A percentile compares a stretch with the other conserved stretches of the same genome.
These are phyloP conservation scores for Aaosphaeria pasadenensis DNA, from an alignment of 2,329 filamentous ascomycete genomes.

Conservation along the genomic window DNA sequence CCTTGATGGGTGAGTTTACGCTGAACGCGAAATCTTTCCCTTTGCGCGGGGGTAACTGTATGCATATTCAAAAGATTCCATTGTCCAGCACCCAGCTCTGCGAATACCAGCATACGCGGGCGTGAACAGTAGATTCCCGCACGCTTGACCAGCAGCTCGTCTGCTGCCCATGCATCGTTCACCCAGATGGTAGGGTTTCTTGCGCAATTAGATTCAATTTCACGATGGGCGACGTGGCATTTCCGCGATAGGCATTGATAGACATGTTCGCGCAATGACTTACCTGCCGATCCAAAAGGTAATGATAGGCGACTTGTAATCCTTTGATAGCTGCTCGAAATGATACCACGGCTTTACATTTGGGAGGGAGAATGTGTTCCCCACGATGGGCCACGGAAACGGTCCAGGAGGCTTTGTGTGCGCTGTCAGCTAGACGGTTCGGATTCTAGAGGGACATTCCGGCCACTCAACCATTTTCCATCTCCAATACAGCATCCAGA, in stretches of 20 bases:
- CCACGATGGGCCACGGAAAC: slow-evolving; percentile 49
- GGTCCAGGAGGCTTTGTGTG: slow-evolving; percentile 45
- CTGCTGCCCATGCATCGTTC: slow-evolving; percentile 43
- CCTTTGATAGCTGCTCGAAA: slow-evolving; percentile 49
- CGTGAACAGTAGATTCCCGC: slow-evolving; percentile 49
- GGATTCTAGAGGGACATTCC: slow-evolving; percentile 1
- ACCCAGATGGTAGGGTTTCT: slow-evolving; percentile 22
- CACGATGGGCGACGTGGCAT: too few species aligned
- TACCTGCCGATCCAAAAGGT: slow-evolving; percentile 47
- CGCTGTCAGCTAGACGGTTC: slow-evolving; percentile 11
- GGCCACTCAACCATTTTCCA: slow-evolving; percentile 37
- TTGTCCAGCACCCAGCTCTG: slow-evolving; percentile 13
- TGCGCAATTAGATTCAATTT: slow-evolving; percentile 34
- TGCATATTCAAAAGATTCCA: slow-evolving; percentile 11
- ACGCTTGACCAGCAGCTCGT: slow-evolving; percentile 49
- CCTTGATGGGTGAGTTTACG: slow-evolving; percentile 10
- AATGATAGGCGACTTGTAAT: slow-evolving; percentile 45
- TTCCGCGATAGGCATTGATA: slow-evolving; percentile 17
- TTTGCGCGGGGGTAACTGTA: slow-evolving; percentile 2
- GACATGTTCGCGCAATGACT: neutral
- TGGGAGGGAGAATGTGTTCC: slow-evolving; percentile 52
- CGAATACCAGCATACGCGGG: slow-evolving; percentile 40
- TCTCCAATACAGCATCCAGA: slow-evolving; percentile 44
- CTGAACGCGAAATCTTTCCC: slow-evolving; percentile 7
- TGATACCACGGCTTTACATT: slow-evolving; percentile 53